Evolutionary conservation across 805 yeast genomes (phyloP).

Genomic region (Candida pseudofarinosa): DNA sequence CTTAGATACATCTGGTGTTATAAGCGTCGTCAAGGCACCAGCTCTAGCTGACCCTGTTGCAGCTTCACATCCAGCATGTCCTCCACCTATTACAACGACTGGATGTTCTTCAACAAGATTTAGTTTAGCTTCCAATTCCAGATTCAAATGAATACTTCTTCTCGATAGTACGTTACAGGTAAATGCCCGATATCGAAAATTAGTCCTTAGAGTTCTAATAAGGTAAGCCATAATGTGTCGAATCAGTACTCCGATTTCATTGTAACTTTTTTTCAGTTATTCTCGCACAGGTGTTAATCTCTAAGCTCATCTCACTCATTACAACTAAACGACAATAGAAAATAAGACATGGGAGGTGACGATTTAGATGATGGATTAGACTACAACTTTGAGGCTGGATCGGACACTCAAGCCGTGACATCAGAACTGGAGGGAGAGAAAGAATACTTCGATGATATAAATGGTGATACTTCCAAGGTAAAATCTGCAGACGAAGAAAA

Average conservation of each 20-base stretch:
- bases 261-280: too few species aligned
- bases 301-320: too few species aligned
- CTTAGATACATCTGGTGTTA: constrained; percentile 71
- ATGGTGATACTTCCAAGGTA: constrained; percentile 55
- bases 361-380: constrained; percentile 78
- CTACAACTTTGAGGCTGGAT: constrained; percentile 46
- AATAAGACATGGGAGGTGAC: constrained; percentile 42
- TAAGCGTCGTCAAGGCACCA: constrained; percentile 64
- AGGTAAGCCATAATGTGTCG: too few species aligned
- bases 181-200: too few species aligned
- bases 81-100: constrained; percentile 92
- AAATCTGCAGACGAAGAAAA: constrained; percentile 61
- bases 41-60: constrained; percentile 88
- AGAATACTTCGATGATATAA: constrained; percentile 21
- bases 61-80: constrained; percentile 99
- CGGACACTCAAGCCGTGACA: constrained; percentile 9
- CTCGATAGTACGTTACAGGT: too few species aligned
- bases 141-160: constrained; percentile 23
- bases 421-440: constrained; percentile 24
- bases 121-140: constrained; percentile 32
- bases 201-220: too few species aligned
- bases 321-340: too few species aligned
- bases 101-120: constrained; percentile 40
- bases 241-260: too few species aligned
- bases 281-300: too few species aligned